Percentiles rank a stretch among this genome's conserved stretches.
phyloP scores from a whole-genome alignment of 2,329 filamentous ascomycete species.

The Coleophoma eucalyptorum region DNA sequence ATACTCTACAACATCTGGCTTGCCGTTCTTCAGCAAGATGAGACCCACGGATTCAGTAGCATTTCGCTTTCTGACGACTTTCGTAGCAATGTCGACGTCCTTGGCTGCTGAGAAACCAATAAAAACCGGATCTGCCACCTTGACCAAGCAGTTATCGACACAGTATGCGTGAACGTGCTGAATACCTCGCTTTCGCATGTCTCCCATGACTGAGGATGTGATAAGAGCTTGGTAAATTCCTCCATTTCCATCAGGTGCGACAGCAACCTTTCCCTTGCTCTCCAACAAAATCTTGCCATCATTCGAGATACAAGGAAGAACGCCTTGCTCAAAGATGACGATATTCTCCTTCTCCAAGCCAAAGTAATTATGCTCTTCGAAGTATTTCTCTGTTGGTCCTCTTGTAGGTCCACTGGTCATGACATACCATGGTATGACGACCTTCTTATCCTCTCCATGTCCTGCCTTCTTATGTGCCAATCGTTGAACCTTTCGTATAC shows the following conservation, averaged over 20 bases:
- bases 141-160: conserved; percentile 98
- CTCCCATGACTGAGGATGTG: conserved; percentile 72
- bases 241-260: conserved; percentile 95
- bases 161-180: conserved; percentile 97
- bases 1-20: conserved; percentile 97
- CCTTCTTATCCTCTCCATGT: conserved; percentile 47
- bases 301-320: conserved; percentile 94
- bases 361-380: conserved; percentile 86
- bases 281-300: conserved; percentile 96
- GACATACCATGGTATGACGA: conserved; percentile 92
- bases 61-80: conserved; percentile 98
- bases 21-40: conserved; percentile 92
- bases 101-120: conserved; percentile 88
- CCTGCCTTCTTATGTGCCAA: conserved; percentile 70
- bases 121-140: conserved; percentile 95
- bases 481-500: conserved; percentile 81
- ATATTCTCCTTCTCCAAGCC: conserved; percentile 84
- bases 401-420: conserved; percentile 98
- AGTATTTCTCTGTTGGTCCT: conserved; percentile 89
- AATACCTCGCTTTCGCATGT: conserved; percentile 86
- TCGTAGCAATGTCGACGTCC: conserved; percentile 92
- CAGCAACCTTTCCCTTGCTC: conserved; percentile 83
- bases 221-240: conserved; percentile 93
- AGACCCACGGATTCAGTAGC: conserved; percentile 94
- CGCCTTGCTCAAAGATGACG: conserved; percentile 92